phyloP scores from a whole-genome alignment of 495 filamentous ascomycete genomes.

The Penicillium verhagenii region DNA sequence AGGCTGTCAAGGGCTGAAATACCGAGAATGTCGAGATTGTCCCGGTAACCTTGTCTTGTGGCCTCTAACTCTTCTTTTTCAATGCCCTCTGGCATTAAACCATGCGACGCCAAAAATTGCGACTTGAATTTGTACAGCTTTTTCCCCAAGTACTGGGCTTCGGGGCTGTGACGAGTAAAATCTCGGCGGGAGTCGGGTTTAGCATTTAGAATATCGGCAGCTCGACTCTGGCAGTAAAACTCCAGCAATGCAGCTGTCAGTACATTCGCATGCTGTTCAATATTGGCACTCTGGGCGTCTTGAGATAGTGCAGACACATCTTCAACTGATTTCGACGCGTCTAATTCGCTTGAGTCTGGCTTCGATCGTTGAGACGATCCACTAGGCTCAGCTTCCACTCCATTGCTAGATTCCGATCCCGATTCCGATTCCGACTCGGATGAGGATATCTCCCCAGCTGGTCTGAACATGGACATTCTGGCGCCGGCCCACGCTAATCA shows the following conservation, averaged over 20 bases:
- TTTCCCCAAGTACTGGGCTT: slow-evolving; percentile 42
- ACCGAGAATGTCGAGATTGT: slow-evolving; percentile 43
- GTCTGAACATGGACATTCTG: slow-evolving; percentile 48
- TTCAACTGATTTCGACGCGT: slow-evolving; percentile 18
- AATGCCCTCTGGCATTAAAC: slow-evolving; percentile 39
- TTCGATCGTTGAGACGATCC: slow-evolving; percentile 4
- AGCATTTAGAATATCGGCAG: slow-evolving; percentile 46
- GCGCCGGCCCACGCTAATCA: not conserved
- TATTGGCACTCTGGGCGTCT: slow-evolving; percentile 27
- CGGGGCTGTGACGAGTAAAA: slow-evolving; percentile 45
- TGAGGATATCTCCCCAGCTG: slow-evolving; percentile 41
- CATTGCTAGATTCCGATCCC: not conserved
- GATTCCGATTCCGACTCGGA: slow-evolving; percentile 30
- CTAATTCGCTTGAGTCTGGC: slow-evolving; percentile 11
- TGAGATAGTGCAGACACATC: slow-evolving; percentile 22
- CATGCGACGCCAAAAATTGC: slow-evolving; percentile 39
- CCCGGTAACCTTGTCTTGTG: slow-evolving; percentile 44
- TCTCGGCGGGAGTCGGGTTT: slow-evolving; percentile 29
- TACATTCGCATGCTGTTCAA: slow-evolving; percentile 40
- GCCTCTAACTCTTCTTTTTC: slow-evolving; percentile 35
- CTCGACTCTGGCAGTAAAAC: slow-evolving; percentile 45
- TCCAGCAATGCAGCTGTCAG: slow-evolving; percentile 47
- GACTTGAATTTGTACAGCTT: slow-evolving; percentile 44
- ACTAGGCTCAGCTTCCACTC: not conserved
- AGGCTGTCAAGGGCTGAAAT: slow-evolving; percentile 48